Base-by-base conservation (phyloP, 176 grass and related monocot species). In the Avena insularis region DNA sequence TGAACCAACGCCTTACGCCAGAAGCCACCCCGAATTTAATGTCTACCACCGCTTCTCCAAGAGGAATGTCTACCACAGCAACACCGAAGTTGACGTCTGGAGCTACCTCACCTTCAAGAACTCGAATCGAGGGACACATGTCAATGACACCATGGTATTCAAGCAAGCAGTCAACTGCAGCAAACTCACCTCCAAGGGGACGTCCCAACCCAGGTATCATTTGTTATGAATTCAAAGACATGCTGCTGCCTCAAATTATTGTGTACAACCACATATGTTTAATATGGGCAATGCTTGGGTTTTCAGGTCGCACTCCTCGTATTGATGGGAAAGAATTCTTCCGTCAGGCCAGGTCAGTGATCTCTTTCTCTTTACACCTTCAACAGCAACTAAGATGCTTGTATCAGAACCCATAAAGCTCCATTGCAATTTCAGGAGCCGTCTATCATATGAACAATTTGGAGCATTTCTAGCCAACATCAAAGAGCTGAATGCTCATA, bases 301-400 rank as follows among this genome's bases (percentile, higher is more conserved):
- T 95, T 96, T 89, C 81, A 99, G 97, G 92, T 87, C 85, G 85
- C 9, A 90, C 82, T 78, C 93, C 97, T 85, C 92, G 90, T 19
- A 86, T 99, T 55, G 97, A 94, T 89, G 97, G 97, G 47, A 99
- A 99, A 75, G 97, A 97, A 87, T 99, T 99, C 79, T 99, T 99
- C 82, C 90, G 92, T 16, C 94, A 94, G 83, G 97, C 94, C 79
- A 94, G 97, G 97, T 91, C 11, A 68, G 89, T 90, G 38, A 71
- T 57, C 5, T 62, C 82, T 79, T 54, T 8, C 13, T 15, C n/a
- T 81, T 9, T 76, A 48, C 46, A 55, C 21, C 62, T n/a, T 19
- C 0, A 66, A 85, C 48, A 20, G 0, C 10, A 67, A 75, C 78
- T 53, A n/a, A 33, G 40, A 84, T 75, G 50, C 1, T 49, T 91